Evolutionary conservation across 2,329 filamentous ascomycete species (phyloP), one percentile per base, ranked within the genome.

Genomic region (Metarhizium album): DNA sequence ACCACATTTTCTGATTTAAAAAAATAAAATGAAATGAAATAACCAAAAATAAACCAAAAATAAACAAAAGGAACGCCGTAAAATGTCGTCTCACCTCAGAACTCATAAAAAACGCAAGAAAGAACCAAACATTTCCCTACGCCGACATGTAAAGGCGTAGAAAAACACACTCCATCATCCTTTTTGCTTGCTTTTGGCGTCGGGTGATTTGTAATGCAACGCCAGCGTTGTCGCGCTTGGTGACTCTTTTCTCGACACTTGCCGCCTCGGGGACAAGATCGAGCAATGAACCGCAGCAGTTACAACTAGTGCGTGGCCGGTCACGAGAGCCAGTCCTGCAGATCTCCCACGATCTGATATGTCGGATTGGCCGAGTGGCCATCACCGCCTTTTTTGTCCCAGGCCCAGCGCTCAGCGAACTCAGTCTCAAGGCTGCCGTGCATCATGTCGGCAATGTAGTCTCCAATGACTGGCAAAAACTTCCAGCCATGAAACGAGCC

Each of bases 401-500:
- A 76, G 45, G 68, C 70, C 71, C 72, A 74, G 48, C 71, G 64
- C 49, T 64, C 63, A 24, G 59, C 60, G 52, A 68, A 68, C 37
- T 69, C 64, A 7, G 60, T 54, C n/a, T 63, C 62, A 31, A 74
- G 64, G 49, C 60, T 62, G 50, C 67, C 70, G 48, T 71, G 60
- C 59, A 75, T 61, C 67, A 74, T 70, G 55, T 78, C 70, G 29
- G 70, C 67, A 51, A 80, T 69, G 61, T 84, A 84, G 52, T 76
- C 74, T 3, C 81, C 80, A 55, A 82, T 76, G 23, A 75, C 76
- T 1, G 80, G 80, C 24, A 84, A 66, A 59, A 84, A 83, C 62
- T 84, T 84, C 74, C 76, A 83, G 29, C 76, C 75, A 59, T 84
- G 81, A 55, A 83, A 82, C 13, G 79, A 83, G 1, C 82, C 81